phyloP scores from a whole-genome alignment of 768 basidiomycete species.

The Leccinum fibrillosum region DNA sequence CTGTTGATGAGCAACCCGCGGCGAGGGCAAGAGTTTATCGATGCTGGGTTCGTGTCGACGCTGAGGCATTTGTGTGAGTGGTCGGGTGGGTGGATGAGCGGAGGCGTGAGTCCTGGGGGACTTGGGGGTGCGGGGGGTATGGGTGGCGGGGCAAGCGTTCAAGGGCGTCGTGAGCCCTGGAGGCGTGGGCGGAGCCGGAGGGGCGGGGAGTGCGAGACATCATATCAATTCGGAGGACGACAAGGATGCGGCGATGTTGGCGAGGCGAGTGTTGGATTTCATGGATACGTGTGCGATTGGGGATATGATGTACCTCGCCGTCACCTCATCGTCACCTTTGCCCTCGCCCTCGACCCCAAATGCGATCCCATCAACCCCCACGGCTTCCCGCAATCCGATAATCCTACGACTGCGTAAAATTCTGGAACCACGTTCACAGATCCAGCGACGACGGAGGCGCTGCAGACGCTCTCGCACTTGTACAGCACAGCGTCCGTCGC shows the following conservation, averaged over 20 bases:
- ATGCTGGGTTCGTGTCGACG: constrained; percentile 44
- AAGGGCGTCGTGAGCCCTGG: constrained; percentile 6
- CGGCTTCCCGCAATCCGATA: constrained; percentile 59
- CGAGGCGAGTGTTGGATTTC: constrained; percentile 53
- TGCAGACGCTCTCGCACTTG: constrained; percentile 78
- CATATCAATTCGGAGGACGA: constrained; percentile 54
- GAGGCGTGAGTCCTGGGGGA: constrained; percentile 31
- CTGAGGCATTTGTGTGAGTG: constrained; percentile 43
- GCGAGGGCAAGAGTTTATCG: constrained; percentile 37
- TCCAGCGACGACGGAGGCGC: constrained; percentile 71
- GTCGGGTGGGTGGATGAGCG: constrained; percentile 15
- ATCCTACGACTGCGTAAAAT: constrained; percentile 91
- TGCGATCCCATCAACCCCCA: not conserved
- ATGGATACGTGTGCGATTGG: constrained; percentile 34
- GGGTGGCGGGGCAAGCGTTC: constrained; percentile 1
- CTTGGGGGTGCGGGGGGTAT: constrained; percentile 8
- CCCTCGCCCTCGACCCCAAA: not conserved
- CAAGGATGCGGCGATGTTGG: constrained; percentile 53
- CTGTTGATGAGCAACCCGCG: constrained; percentile 44
- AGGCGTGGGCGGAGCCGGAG: not conserved
- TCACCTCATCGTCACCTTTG: not conserved
- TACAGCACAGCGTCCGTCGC: constrained; percentile 44
- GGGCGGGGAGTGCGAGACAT: constrained; percentile 16
- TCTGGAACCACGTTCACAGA: constrained; percentile 77
- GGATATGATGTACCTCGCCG: constrained; percentile 5